Evolutionary conservation across 2,329 filamentous ascomycete species (phyloP), one percentile per base, ranked within the genome.

Genomic region (Amesomyces nigricolor): DNA sequence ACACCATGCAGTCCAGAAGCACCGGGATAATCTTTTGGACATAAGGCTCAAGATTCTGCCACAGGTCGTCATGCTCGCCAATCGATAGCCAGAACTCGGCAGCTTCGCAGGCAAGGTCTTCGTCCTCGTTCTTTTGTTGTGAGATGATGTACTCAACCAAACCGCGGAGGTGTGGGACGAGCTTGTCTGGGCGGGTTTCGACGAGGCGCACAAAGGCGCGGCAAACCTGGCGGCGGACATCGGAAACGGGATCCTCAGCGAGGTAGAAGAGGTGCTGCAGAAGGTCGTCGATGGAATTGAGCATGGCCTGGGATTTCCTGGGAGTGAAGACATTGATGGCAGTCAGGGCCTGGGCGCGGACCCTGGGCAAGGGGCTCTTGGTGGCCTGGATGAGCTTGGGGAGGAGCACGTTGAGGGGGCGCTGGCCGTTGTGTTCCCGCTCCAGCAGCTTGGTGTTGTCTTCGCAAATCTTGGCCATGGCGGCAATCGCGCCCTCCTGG

Each of bases 11-110:
- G 62, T 94, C 85, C 7, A 99, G 80, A 50, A 99, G 75, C 1
- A 96, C 88, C 0, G 94, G 94, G 30, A 99, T 87, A 61, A 97
- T 92, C 69, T 88, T 89, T 62, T 81, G 73, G 54, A 97, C 81
- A 67, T 89, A 89, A 0, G 91, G 91, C 8, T 80, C 84, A 45
- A 99, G 76, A 0, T 83, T 80, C 62, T 84, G 80, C 75, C 89
- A 90, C 51, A 97, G 75, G 57, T 87, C 82, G 42, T 88, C 82
- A 67, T 96, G 89, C 69, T 96, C 94, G 58, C 91, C 91, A 17
- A 95, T 86, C 39, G 90, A 90, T 44, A 99, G 82, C 91, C 95
- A 99, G 68, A 99, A 99, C 70, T 99, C 94, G 5, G 94, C 91
- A 8, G 94, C 94, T 69, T 99, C 94, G 62, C 95, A 85, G 38